Evolutionary conservation across 148 eudicot genomes (phyloP), one percentile per base, ranked within the genome.

Genomic region (Camellia lanceoleosa): DNA sequence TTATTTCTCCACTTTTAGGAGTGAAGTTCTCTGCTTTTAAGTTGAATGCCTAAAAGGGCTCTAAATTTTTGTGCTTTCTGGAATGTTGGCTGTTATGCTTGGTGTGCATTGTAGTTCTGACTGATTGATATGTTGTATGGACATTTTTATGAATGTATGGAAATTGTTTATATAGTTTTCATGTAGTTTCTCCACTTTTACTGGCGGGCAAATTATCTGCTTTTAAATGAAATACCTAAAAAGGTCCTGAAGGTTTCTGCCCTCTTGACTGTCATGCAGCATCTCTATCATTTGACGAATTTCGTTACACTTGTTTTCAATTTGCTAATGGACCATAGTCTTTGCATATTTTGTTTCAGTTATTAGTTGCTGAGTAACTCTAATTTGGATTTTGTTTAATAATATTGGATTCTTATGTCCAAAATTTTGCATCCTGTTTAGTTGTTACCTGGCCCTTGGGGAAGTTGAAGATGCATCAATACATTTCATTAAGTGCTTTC

Each of bases 371-470:
- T 13, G n/a, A 38, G 49, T 66, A n/a, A 44, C 41, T 68, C 74
- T 18, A 5, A 18, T 38, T 2, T 80, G 41, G 80, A 44, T 38
- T 69, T n/a, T n/a, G 20, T 68, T 78, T 18, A 54, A 10, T 68
- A 20, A 41, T 73, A 58, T 43, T 56, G 62, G 51, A 80, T 65
- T 52, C 7, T 74, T 20, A 62, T 49, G 56, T 3, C 38, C 12
- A 60, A 12, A 18, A 69, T 56, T 15, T 58, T 60, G n/a, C 58
- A 3, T 75, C 14, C 42, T 12, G 71, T 80, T 38, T 81, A 97
- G 99, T 78, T 97, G 97, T 79, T 91, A 92, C 86, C 97, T 97
- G 86, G 93, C 95, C 82, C 90, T 96, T 68, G 99, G 98, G 65
- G 92, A 97, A 76, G 87, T 89, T 81, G 91, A 89, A 79, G 84